Base-by-base conservation (phyloP, 2,329 filamentous ascomycete genomes). In the Phialophora tarda region DNA sequence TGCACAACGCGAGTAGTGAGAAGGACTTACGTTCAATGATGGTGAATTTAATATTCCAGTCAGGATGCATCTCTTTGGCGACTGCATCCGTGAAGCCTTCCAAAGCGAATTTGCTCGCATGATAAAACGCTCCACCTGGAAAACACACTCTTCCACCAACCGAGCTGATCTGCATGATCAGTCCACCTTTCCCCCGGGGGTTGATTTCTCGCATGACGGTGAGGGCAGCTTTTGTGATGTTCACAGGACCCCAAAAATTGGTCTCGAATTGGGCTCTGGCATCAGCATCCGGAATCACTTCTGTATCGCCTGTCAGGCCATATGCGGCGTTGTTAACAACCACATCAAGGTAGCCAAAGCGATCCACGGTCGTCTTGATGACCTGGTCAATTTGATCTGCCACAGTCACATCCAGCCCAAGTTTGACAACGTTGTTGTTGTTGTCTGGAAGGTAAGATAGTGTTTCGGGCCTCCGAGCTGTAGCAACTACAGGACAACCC, bases 1-100 rank as follows among this genome's bases (percentile, higher is more conserved):
- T 12, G 38, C 38, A 41, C 14, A 17, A 41, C 2, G 6, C 17
- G 17, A 5, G 38, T 7, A 21, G 17, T 4, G 34, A n/a, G 38
- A 44, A 44, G 17, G 6, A 44, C 38, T 44, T 17, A 44, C 38
- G 51, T n/a, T 62, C 53, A 12, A 62, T 62, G 3, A 56, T 47
- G 14, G 60, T 55, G 53, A 56, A 62, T 21, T 62, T 44, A 26
- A 63, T 56, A 28, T 63, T 57, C 79, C 80, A 82, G 71, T 86
- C 83, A 78, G 88, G 84, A 59, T 88, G 86, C 70, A 86, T 87
- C 79, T 90, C 88, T 75, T 83, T 88, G 2, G 90, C 88, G 78
- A 92, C 89, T 69, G 85, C 86, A 75, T 90, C 88, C 70, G 89
- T 88, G 78, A 92, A 91, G 11, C 88, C 89, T 77, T 91, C 90